phyloP scores from a whole-genome alignment of 2,329 filamentous ascomycete genomes.

The Pseudogymnoascus verrucosus region DNA sequence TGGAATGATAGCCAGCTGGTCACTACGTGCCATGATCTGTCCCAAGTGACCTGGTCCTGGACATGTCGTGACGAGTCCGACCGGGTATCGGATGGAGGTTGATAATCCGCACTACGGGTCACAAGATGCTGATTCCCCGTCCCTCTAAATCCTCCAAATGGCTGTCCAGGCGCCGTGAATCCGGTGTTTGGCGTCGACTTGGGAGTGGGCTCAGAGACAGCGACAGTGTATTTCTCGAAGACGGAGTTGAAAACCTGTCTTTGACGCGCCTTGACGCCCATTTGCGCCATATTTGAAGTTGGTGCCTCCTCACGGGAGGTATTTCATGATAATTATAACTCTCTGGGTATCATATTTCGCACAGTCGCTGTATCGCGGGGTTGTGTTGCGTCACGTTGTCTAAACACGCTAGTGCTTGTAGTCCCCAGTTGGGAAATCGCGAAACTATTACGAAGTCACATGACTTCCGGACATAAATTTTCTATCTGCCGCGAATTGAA shows the following conservation, averaged over 20 bases:
- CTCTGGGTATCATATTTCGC: conserved; percentile 6
- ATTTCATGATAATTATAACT: conserved; percentile 2
- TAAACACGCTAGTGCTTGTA: background rate
- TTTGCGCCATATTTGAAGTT: conserved; percentile 2
- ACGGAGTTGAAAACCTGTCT: conserved; percentile 28
- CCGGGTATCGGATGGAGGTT: background rate
- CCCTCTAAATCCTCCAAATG: conserved; percentile 18
- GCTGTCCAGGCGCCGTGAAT: conserved; percentile 21
- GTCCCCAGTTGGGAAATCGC: conserved; percentile 1
- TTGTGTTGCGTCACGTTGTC: conserved; percentile 3
- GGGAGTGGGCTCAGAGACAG: conserved; percentile 24
- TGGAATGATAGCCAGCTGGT: conserved; percentile 50
- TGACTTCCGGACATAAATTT: background rate
- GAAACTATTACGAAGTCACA: conserved; percentile 3
- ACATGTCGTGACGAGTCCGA: conserved; percentile 9
- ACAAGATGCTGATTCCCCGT: background rate
- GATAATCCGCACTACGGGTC: background rate
- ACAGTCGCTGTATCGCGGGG: conserved; percentile 2
- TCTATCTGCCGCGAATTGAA: conserved; percentile 6
- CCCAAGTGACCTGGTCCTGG: conserved; percentile 44
- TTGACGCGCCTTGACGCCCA: conserved; percentile 6
- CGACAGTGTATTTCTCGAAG: conserved; percentile 18
- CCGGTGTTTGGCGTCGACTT: conserved; percentile 19
- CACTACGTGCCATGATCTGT: conserved; percentile 55
- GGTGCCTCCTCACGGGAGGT: conserved; percentile 4